These are phyloP conservation scores for Calonectria hongkongensis DNA, from an alignment of 2,329 filamentous ascomycete species.

Conservation along the genomic window DNA sequence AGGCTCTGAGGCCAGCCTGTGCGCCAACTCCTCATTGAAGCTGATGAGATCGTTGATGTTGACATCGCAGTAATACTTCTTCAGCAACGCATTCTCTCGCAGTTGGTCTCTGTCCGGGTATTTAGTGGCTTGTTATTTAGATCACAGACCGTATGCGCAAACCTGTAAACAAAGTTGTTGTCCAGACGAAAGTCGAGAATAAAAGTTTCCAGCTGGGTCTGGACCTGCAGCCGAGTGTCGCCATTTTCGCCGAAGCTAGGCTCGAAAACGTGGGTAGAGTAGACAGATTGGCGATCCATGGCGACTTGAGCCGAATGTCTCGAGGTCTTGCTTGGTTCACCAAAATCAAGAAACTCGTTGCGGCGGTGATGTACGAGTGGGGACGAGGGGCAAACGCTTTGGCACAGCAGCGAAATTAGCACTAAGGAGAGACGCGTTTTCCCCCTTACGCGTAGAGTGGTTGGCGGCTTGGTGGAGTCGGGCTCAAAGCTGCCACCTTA, in stretches of 20 bases:
- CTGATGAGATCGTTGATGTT: conserved; percentile 97
- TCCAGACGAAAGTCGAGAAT: conserved; percentile 95
- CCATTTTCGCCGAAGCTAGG: conserved; percentile 79
- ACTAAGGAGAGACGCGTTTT: conserved; percentile 41
- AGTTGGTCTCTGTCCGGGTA: conserved; percentile 86
- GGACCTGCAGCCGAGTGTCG: conserved; percentile 82
- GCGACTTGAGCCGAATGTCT: conserved; percentile 38
- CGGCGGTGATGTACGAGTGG: conserved; percentile 48
- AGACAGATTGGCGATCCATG: conserved; percentile 94
- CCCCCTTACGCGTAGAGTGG: conserved; percentile 28
- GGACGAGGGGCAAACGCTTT: conserved; percentile 53
- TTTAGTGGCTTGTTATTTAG: conserved; percentile 36
- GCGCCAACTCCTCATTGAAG: conserved; percentile 95
- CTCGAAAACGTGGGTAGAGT: conserved; percentile 87
- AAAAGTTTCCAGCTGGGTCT: conserved; percentile 90
- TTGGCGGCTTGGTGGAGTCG: not conserved
- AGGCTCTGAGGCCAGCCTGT: conserved; percentile 91
- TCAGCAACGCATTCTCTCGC: conserved; percentile 93
- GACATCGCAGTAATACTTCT: conserved; percentile 96
- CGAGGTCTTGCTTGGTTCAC: conserved; percentile 32
- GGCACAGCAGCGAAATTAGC: conserved; percentile 41
- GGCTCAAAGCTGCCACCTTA: conserved; percentile 5
- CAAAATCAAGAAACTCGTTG: conserved; percentile 41
- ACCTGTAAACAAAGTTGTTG: conserved; percentile 97
- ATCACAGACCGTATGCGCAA: conserved; percentile 48